These are phyloP conservation scores for Colletotrichum sp. DNA, from an alignment of 2,329 filamentous ascomycete genomes.

Conservation along the genomic window DNA sequence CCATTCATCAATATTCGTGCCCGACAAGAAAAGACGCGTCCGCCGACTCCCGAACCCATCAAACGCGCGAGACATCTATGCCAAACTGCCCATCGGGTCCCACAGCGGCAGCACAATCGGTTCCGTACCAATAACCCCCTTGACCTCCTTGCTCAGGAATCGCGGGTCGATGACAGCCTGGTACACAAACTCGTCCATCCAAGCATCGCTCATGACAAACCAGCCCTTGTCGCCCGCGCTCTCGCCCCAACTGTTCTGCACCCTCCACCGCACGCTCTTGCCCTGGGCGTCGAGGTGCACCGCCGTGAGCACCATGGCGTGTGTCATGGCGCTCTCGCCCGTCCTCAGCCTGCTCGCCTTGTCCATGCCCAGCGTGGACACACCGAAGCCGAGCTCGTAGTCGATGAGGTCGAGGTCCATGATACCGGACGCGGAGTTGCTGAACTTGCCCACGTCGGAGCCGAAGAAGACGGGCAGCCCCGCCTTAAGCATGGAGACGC, in stretches of 20 bases:
- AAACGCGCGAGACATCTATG: conserved; percentile 40
- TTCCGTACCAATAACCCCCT: conserved; percentile 72
- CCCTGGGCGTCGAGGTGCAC: conserved; percentile 76
- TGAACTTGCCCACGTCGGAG: conserved; percentile 85
- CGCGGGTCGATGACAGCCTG: conserved; percentile 83
- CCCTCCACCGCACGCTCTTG: conserved; percentile 75
- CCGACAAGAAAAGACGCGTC: background rate
- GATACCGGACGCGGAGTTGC: conserved; percentile 69
- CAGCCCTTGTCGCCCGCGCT: conserved; percentile 76
- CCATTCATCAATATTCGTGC: background rate
- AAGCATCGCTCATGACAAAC: conserved; percentile 86
- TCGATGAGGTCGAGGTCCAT: conserved; percentile 82
- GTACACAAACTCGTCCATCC: conserved; percentile 83
- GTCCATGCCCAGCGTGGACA: conserved; percentile 72
- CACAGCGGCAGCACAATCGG: conserved; percentile 76
- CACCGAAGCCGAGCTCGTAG: conserved; percentile 84
- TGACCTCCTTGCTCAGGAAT: conserved; percentile 68
- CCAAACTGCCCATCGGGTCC: conserved; percentile 81
- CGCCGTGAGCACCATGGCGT: conserved; percentile 89
- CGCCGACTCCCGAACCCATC: background rate
- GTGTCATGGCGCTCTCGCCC: conserved; percentile 84
- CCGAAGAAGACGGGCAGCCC: conserved; percentile 89
- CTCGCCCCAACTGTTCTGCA: conserved; percentile 86
- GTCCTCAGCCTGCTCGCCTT: conserved; percentile 78
- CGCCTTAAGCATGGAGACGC: conserved; percentile 77